Conservation (phyloP, 1,284 basidiomycete species). For the Stereum hirsutum region DNA sequence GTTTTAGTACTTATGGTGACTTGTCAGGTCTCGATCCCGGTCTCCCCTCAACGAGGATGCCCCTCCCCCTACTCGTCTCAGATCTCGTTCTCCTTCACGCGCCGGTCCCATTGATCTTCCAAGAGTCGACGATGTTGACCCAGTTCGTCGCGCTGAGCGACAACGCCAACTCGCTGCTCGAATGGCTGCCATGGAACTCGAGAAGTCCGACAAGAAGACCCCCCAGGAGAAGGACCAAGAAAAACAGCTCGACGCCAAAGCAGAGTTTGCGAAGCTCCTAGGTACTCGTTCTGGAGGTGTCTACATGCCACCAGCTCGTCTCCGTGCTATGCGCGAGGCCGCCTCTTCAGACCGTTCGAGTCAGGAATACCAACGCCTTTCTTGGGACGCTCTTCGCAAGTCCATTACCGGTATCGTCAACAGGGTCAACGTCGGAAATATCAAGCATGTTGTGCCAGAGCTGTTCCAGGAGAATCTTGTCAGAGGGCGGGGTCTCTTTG, state of each 20-base stretch:
- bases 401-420: constrained; percentile 99
- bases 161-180: constrained; percentile 71
- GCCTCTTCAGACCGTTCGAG: constrained; percentile 80
- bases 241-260: constrained; percentile 51
- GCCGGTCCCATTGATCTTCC: constrained; percentile 34
- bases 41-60: constrained; percentile 34
- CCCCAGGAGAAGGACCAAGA: constrained; percentile 29
- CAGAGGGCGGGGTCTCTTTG: constrained; percentile 83
- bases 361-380: constrained; percentile 90
- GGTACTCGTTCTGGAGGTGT: constrained; percentile 85
- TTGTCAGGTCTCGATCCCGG: constrained; percentile 45
- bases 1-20: constrained; percentile 6
- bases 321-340: constrained; percentile 88
- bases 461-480: constrained; percentile 89
- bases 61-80: constrained; percentile 53
- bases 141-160: constrained; percentile 63
- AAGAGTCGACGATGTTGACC: constrained; percentile 69
- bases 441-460: constrained; percentile 95
- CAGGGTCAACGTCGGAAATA: constrained; percentile 93
- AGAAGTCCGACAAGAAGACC: constrained; percentile 38
- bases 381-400: constrained; percentile 98
- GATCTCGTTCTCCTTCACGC: constrained; percentile 50
- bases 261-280: constrained; percentile 76
- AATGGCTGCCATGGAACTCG: constrained; percentile 66
- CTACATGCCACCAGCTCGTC: constrained; percentile 91